Evolutionary conservation across 805 yeast genomes (phyloP).

Genomic region (Wickerhamomyces alni): DNA sequence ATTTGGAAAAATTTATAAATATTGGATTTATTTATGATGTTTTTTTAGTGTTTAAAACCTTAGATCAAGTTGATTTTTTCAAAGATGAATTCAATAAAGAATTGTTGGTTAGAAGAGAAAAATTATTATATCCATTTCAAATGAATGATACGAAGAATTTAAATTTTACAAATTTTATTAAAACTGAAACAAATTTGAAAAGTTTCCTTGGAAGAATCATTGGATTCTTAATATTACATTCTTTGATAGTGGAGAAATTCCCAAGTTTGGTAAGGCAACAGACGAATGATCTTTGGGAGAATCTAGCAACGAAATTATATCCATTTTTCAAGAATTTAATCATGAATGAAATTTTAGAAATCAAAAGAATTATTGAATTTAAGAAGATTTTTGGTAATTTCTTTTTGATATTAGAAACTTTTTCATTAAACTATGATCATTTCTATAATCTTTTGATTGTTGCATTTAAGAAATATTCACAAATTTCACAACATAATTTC

Average conservation of each 20-base stretch:
- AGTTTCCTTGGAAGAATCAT: constrained; percentile 55
- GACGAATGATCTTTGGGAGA: constrained; percentile 71
- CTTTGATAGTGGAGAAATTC: constrained; percentile 57
- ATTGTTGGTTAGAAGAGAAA: constrained; percentile 61
- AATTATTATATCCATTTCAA: constrained; percentile 61
- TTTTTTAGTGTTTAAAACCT: constrained; percentile 69
- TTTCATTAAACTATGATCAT: constrained; percentile 51
- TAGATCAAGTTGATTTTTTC: constrained; percentile 59
- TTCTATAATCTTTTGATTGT: constrained; percentile 57
- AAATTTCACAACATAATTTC: constrained; percentile 48
- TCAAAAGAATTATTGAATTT: constrained; percentile 40
- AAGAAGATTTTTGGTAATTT: constrained; percentile 54
- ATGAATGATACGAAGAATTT: constrained; percentile 34
- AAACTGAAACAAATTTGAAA: constrained; percentile 40
- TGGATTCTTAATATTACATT: constrained; percentile 77
- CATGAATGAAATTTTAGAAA: constrained; percentile 33
- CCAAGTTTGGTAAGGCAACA: constrained; percentile 48
- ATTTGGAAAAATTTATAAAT: constrained; percentile 37
- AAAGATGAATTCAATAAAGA: constrained; percentile 63
- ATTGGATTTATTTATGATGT: constrained; percentile 79
- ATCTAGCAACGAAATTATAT: constrained; percentile 50
- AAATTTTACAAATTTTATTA: constrained; percentile 22
- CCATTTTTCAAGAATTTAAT: constrained; percentile 50
- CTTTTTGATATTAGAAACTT: constrained; percentile 70
- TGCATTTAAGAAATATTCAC: constrained; percentile 57